phyloP scores from a whole-genome alignment of 1,284 basidiomycete species.

The Pascua sp. region DNA sequence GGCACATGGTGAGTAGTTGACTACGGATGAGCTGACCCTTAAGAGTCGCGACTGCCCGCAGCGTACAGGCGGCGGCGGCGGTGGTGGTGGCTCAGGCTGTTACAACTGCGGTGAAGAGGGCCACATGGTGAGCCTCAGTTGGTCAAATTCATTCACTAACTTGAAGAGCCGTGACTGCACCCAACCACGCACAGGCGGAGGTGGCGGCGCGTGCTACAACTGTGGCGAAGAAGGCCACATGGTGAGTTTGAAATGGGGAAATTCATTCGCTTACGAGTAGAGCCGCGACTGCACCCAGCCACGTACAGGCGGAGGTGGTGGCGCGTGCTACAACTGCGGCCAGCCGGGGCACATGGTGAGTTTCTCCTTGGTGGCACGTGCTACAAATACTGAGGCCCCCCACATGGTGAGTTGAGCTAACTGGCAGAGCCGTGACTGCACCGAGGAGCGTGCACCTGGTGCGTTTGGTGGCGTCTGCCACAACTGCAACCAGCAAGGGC shows the following conservation, averaged over 20 bases:
- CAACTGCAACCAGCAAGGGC: slow-evolving; percentile 17
- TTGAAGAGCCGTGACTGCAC: slow-evolving; percentile 16
- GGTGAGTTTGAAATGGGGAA: too few species aligned
- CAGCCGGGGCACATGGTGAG: slow-evolving; percentile 19
- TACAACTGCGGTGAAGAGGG: slow-evolving; percentile 16
- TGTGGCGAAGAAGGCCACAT: slow-evolving; percentile 9
- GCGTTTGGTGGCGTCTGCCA: slow-evolving; percentile 15
- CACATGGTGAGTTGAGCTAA: too few species aligned
- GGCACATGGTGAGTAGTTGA: slow-evolving; percentile 12
- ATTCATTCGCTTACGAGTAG: neutral
- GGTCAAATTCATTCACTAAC: neutral
- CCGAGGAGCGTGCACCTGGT: neutral
- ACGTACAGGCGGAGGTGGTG: neutral
- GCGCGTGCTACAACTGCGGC: slow-evolving; percentile 14
- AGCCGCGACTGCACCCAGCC: slow-evolving; percentile 3
- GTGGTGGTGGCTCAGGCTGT: slow-evolving; percentile 10
- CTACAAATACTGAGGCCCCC: too few species aligned
- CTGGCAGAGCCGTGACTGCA: neutral
- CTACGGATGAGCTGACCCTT: neutral
- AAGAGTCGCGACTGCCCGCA: slow-evolving; percentile 5
- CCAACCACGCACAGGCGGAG: slow-evolving; percentile 3
- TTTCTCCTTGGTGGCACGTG: too few species aligned
- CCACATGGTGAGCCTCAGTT: slow-evolving; percentile 13
- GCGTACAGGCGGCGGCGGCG: neutral
- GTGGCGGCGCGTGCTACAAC: slow-evolving; percentile 11